Conservation (phyloP, 2,329 filamentous ascomycete species). For the Fusarium sp. region DNA sequence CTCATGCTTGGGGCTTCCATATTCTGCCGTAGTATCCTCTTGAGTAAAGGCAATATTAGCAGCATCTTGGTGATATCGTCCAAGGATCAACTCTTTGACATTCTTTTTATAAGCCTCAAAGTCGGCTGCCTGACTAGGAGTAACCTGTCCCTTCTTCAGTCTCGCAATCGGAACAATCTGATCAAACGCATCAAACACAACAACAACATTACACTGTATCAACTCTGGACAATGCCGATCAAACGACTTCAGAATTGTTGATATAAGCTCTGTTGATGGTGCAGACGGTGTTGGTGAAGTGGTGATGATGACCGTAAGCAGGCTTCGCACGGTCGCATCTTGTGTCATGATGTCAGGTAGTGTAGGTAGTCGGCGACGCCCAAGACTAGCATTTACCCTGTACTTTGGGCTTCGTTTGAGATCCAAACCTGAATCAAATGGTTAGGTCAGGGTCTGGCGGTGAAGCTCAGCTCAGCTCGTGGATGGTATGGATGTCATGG, state of each 20-base stretch:
- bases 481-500: not conserved
- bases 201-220: constrained; percentile 57
- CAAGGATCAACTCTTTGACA: constrained; percentile 54
- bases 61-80: constrained; percentile 11
- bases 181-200: constrained; percentile 65
- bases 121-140: constrained; percentile 55
- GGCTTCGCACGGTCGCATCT: not conserved
- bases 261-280: constrained; percentile 63
- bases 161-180: constrained; percentile 56
- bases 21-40: constrained; percentile 56
- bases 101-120: constrained; percentile 61
- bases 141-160: constrained; percentile 66
- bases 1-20: constrained; percentile 52
- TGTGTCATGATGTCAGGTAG: constrained; percentile 18
- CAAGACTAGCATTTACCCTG: constrained; percentile 27
- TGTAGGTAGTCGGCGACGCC: not conserved
- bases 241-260: constrained; percentile 59
- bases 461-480: constrained; percentile 9
- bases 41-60: not conserved
- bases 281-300: constrained; percentile 67
- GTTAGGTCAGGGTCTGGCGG: constrained; percentile 2
- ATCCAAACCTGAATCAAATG: constrained; percentile 2
- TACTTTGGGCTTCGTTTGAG: constrained; percentile 5
- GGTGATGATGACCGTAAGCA: constrained; percentile 58
- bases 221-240: constrained; percentile 55